A percentile compares a stretch with the other conserved stretches of the same genome.
These are phyloP conservation scores for Rhexocercosporidium sp. DNA, from an alignment of 2,329 filamentous ascomycete species.

Conservation along the genomic window DNA sequence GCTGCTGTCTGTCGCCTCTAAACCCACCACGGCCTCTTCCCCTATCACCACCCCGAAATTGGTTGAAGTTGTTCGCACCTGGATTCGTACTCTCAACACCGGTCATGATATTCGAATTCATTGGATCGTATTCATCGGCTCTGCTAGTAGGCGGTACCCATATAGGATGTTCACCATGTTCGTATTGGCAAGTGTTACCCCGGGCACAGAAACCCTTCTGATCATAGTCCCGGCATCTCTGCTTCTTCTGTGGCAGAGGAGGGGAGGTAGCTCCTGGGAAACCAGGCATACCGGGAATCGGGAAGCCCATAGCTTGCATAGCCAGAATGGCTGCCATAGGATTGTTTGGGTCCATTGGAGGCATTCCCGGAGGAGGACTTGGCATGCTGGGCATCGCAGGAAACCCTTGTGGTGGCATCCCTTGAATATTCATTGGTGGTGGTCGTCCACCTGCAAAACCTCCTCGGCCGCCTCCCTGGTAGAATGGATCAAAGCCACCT, in stretches of 20 bases:
- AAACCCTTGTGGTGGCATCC: conserved; percentile 33
- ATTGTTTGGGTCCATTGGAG: conserved; percentile 62
- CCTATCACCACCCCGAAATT: conserved; percentile 33
- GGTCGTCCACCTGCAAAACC: conserved; percentile 22
- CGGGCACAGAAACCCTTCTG: conserved; percentile 73
- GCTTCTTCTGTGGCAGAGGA: conserved; percentile 33
- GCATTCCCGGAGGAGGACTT: conserved; percentile 43
- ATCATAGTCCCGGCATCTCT: conserved; percentile 72
- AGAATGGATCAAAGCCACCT: conserved; percentile 45
- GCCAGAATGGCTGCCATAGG: conserved; percentile 66
- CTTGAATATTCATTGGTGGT: conserved; percentile 27
- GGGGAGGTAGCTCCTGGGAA: conserved; percentile 34
- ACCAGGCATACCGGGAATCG: conserved; percentile 50
- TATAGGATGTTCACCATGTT: conserved; percentile 66
- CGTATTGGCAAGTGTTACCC: conserved; percentile 69
- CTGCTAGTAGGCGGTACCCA: conserved; percentile 40
- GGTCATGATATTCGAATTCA: conserved; percentile 52
- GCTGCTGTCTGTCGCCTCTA: conserved; percentile 36
- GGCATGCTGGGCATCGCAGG: conserved; percentile 35
- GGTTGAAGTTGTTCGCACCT: conserved; percentile 13
- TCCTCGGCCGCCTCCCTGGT: conserved; percentile 39
- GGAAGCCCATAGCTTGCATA: conserved; percentile 62
- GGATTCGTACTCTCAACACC: conserved; percentile 30
- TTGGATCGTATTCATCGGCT: conserved; percentile 61
- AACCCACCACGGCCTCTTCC: conserved; percentile 41